Conservation (phyloP, 768 basidiomycete genomes). For the Pleurotus djamor region DNA sequence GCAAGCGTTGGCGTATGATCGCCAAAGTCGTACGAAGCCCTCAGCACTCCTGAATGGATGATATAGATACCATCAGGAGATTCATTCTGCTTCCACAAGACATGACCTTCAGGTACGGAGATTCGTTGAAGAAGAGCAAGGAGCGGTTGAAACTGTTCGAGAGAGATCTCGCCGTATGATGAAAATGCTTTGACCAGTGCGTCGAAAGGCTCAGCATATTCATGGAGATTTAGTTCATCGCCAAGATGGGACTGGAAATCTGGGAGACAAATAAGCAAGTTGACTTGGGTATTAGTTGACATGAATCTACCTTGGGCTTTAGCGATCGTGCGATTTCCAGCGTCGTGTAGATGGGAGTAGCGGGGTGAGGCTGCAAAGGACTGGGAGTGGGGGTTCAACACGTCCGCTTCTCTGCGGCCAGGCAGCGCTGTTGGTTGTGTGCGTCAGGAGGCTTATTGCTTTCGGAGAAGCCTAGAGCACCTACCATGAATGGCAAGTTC, state of each 20-base stretch:
- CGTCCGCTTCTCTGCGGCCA: conserved; percentile 51
- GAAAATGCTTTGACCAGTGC: conserved; percentile 81
- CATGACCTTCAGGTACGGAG: conserved; percentile 49
- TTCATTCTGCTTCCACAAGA: conserved; percentile 81
- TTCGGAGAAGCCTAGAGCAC: conserved; percentile 4
- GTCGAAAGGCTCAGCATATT: conserved; percentile 59
- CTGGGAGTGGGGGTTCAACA: conserved; percentile 41
- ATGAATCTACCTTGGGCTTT: conserved; percentile 35
- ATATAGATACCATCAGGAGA: conserved; percentile 82
- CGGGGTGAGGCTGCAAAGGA: conserved; percentile 65
- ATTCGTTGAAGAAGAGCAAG: conserved; percentile 69
- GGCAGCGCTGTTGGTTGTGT: conserved; percentile 42
- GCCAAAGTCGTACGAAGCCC: conserved; percentile 80
- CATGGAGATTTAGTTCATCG: conserved; percentile 24
- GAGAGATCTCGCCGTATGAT: conserved; percentile 59
- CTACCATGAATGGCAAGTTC: conserved; percentile 41
- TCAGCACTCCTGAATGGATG: conserved; percentile 82
- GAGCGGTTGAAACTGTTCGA: conserved; percentile 59
- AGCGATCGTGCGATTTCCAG: conserved; percentile 69
- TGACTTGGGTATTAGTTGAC: too few relatives aligned
- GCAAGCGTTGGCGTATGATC: conserved; percentile 65
- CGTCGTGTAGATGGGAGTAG: conserved; percentile 63
- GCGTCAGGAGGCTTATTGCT: background rate
- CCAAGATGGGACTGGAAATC: conserved; percentile 23
- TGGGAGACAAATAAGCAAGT: conserved; percentile 5